Evolutionary conservation across 2,329 filamentous ascomycete genomes (phyloP).

Genomic region (Lachnellula hyalina): DNA sequence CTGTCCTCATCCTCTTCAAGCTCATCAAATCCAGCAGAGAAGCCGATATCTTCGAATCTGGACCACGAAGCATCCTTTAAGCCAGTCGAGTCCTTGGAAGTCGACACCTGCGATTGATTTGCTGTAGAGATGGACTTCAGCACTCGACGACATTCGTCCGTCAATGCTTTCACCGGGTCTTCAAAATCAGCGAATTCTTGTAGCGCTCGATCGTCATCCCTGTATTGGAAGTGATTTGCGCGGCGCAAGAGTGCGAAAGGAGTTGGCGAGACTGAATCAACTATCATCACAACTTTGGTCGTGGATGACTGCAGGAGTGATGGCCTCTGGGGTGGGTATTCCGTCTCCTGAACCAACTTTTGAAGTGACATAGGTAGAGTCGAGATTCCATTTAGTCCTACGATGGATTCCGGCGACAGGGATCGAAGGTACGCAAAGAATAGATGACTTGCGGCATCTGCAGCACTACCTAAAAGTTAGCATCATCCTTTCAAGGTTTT

Average conservation of each 20-base stretch:
- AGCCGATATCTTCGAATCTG: slow-evolving; percentile 91
- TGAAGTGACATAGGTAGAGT: slow-evolving; percentile 85
- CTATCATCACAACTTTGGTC: slow-evolving; percentile 92
- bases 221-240: slow-evolving; percentile 92
- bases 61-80: slow-evolving; percentile 90
- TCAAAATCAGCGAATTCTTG: slow-evolving; percentile 84
- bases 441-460: slow-evolving; percentile 91
- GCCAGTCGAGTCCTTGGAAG: slow-evolving; percentile 64
- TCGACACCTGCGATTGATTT: slow-evolving; percentile 77
- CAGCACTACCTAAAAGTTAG: slow-evolving; percentile 54
- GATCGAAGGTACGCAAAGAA: slow-evolving; percentile 97
- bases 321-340: slow-evolving; percentile 83
- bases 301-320: slow-evolving; percentile 72
- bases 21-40: slow-evolving; percentile 69
- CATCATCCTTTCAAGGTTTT: not conserved
- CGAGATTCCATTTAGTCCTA: slow-evolving; percentile 71
- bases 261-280: slow-evolving; percentile 89
- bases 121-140: slow-evolving; percentile 80
- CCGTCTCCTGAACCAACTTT: slow-evolving; percentile 83
- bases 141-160: slow-evolving; percentile 90
- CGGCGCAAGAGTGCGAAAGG: slow-evolving; percentile 86
- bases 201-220: slow-evolving; percentile 79
- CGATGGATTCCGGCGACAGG: slow-evolving; percentile 68
- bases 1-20: slow-evolving; percentile 57
- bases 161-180: slow-evolving; percentile 81